Percentiles rank a stretch among this genome's conserved stretches.
Evolutionary conservation across 1,139 yeast genomes (phyloP).

Genomic region (Meyerozyma sp.): DNA sequence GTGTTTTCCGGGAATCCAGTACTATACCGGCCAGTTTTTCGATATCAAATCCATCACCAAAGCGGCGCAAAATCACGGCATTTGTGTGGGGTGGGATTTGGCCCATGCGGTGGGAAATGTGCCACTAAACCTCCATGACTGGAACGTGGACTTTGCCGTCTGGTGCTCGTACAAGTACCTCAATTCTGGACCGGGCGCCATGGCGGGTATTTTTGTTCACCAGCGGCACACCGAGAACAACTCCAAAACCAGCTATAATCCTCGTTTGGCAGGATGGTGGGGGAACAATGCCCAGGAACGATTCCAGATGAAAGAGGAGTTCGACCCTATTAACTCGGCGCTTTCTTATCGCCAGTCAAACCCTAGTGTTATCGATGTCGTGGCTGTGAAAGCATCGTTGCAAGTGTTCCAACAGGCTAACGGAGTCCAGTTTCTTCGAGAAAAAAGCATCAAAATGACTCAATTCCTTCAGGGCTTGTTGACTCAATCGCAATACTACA

Average conservation of each 20-base stretch:
- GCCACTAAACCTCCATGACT: constrained; percentile 67
- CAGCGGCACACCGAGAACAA: constrained; percentile 39
- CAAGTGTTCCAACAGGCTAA: constrained; percentile 58
- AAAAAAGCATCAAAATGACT: constrained; percentile 57
- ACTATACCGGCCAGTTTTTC: constrained; percentile 85
- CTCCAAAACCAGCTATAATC: constrained; percentile 32
- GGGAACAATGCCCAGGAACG: constrained; percentile 70
- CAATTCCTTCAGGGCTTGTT: constrained; percentile 48
- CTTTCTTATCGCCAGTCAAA: constrained; percentile 88
- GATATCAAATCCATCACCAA: constrained; percentile 65
- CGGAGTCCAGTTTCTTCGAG: constrained; percentile 54
- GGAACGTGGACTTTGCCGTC: constrained; percentile 90
- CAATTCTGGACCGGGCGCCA: constrained; percentile 90
- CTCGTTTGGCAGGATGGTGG: constrained; percentile 97
- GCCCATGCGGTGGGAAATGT: constrained; percentile 96
- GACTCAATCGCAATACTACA: constrained; percentile 37
- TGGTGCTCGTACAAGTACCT: constrained; percentile 93
- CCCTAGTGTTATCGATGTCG: constrained; percentile 82
- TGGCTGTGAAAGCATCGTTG: constrained; percentile 62
- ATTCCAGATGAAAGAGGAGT: constrained; percentile 74
- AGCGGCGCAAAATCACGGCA: constrained; percentile 48
- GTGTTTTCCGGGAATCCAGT: constrained; percentile 84
- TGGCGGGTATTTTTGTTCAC: constrained; percentile 78
- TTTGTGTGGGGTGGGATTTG: constrained; percentile 87
- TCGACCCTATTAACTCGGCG: constrained; percentile 79